Percentiles rank a stretch among this genome's conserved stretches.
Evolutionary conservation across 2,329 filamentous ascomycete species (phyloP).

Genomic region (Ilyonectria sp.): DNA sequence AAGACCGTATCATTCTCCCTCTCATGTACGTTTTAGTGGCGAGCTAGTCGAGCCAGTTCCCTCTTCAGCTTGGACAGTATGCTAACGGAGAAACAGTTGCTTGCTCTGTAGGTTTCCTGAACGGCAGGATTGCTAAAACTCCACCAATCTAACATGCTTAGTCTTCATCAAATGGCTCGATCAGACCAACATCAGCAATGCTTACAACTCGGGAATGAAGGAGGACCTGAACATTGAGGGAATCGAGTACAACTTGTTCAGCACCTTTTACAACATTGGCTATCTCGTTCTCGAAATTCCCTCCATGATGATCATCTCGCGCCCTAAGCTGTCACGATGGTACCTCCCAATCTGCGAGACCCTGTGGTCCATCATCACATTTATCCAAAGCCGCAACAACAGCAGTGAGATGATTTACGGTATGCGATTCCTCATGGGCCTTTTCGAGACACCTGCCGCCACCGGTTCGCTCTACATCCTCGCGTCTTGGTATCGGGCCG

Average conservation of each 20-base stretch:
- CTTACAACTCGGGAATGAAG: slow-evolving; percentile 59
- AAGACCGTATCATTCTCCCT: slow-evolving; percentile 50
- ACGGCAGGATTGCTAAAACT: background rate
- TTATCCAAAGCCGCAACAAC: slow-evolving; percentile 19
- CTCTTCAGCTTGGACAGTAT: background rate
- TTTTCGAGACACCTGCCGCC: slow-evolving; percentile 39
- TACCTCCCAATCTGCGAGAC: slow-evolving; percentile 31
- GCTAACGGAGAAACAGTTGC: slow-evolving; percentile 21
- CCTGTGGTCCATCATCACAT: slow-evolving; percentile 36
- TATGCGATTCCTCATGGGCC: slow-evolving; percentile 38
- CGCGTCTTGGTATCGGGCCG: slow-evolving; percentile 53
- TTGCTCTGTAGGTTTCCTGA: slow-evolving; percentile 29
- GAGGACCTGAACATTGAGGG: slow-evolving; percentile 52
- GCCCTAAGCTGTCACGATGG: slow-evolving; percentile 31
- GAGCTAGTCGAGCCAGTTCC: background rate
- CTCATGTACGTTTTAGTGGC: slow-evolving; percentile 43
- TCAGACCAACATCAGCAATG: slow-evolving; percentile 51
- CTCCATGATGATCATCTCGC: slow-evolving; percentile 46
- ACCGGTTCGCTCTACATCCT: slow-evolving; percentile 50
- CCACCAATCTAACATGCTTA: slow-evolving; percentile 11
- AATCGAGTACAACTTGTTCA: slow-evolving; percentile 50
- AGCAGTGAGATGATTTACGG: slow-evolving; percentile 33
- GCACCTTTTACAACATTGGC: slow-evolving; percentile 49
- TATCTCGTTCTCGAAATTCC: slow-evolving; percentile 47
- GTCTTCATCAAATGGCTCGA: slow-evolving; percentile 54